Evolutionary conservation across 176 grass and related monocot genomes (phyloP).

Genomic region (Cocos nucifera): DNA sequence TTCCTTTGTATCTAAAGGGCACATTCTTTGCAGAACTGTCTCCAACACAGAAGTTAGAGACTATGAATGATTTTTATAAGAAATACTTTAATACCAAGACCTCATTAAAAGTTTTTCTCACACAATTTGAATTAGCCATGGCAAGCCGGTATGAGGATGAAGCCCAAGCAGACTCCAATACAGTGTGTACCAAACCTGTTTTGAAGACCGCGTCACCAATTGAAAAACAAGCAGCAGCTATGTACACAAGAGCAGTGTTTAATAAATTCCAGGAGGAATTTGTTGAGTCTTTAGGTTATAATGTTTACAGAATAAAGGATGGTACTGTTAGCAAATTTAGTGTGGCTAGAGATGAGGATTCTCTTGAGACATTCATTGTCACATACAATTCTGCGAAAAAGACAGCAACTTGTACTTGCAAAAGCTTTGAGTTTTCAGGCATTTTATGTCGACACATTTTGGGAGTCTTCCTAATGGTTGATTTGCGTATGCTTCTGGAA

Average conservation of each 20-base stretch:
- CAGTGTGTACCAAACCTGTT: slow-evolving; percentile 30
- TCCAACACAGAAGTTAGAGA: slow-evolving; percentile 54
- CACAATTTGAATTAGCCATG: slow-evolving; percentile 57
- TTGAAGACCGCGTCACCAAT: slow-evolving; percentile 73
- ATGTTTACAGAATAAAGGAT: slow-evolving; percentile 63
- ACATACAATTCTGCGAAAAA: slow-evolving; percentile 62
- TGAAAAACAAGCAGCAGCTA: slow-evolving; percentile 82
- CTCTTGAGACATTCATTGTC: slow-evolving; percentile 55
- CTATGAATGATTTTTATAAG: slow-evolving; percentile 81
- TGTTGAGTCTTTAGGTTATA: slow-evolving; percentile 73
- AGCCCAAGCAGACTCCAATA: slow-evolving; percentile 50
- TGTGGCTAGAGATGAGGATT: slow-evolving; percentile 69
- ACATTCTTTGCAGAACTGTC: slow-evolving; percentile 77
- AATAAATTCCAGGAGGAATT: slow-evolving; percentile 92
- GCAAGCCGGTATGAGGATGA: slow-evolving; percentile 52
- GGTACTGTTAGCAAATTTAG: slow-evolving; percentile 51
- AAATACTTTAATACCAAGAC: slow-evolving; percentile 69
- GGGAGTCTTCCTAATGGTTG: slow-evolving; percentile 74
- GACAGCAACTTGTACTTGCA: slow-evolving; percentile 77
- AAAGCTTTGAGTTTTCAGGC: slow-evolving; percentile 72
- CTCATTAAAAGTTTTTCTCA: slow-evolving; percentile 71
- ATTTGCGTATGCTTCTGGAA: slow-evolving; percentile 47
- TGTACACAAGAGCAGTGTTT: slow-evolving; percentile 75
- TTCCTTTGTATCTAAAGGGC: slow-evolving; percentile 63
- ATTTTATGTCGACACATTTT: slow-evolving; percentile 89